Base-by-base conservation (phyloP, 2,329 filamentous ascomycete species). In the Arachnomyces sp. region DNA sequence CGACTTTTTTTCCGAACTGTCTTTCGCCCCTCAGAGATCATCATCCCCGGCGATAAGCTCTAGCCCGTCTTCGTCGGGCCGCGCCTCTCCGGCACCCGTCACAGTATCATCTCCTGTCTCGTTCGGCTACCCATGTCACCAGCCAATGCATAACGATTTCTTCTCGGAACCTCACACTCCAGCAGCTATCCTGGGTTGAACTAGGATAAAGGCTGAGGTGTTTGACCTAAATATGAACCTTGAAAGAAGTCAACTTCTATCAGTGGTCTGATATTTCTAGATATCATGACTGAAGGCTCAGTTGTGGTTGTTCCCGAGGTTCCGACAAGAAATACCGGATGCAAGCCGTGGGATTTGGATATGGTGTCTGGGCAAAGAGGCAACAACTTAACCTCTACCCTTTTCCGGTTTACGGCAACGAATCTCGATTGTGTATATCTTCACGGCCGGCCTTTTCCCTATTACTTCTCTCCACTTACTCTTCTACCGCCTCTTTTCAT, bases 131-230 rank as follows among this genome's bases (percentile, higher is more conserved):
- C 60, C 65, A 14, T 72, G 67, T 50, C 57, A 60, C 37, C 54
- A 58, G 50, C 53, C 54, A 15, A 54, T 55, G 57, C 63, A 67
- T 43, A 61, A 61, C 45, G 61, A 60, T 30, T 64, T 71, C 40
- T 64, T 73, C 38, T 57, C 60, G 35, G 68, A 71, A 44, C 59
- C 62, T 37, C 66, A 69, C 36, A 61, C 67, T 3, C 66, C 66
- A n/a, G 66, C 69, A 43, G 57, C 59, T 29, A 63, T 66, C 29
- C 56, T 48, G 39, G 61, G 63, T 15, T 57, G 44, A 50, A 15
- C n/a, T 44, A 51, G 37, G 42, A 52, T 47, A 31, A 44, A 43
- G 46, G 37, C 38, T 36, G 28, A 29, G 36, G 40, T 45, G 44
- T 38, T 35, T 31, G 28, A 39, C 32, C 38, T 52, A 55, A 48